phyloP scores from a whole-genome alignment of 108 stramenopile genomes.

The Cylindrotheca fusiformis region DNA sequence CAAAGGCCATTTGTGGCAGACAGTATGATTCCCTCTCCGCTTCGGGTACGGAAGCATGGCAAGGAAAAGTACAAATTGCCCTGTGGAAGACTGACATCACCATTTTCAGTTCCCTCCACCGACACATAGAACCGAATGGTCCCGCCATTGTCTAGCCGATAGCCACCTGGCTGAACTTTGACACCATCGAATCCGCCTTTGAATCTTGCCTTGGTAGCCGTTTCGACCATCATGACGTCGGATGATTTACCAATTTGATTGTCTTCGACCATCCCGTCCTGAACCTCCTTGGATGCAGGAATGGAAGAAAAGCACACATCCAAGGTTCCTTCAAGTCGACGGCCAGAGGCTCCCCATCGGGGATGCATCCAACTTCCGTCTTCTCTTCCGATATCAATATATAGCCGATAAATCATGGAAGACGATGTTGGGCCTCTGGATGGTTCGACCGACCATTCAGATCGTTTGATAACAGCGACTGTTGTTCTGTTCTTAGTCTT shows the following conservation, averaged over 20 bases:
- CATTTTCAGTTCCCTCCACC: constrained; percentile 46
- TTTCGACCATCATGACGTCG: constrained; percentile 24
- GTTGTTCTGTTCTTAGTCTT: constrained; percentile 5
- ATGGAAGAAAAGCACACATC: constrained; percentile 48
- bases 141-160: constrained; percentile 50
- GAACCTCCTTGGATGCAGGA: constrained; percentile 22
- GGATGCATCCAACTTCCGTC: constrained; percentile 84
- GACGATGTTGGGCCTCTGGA: background rate
- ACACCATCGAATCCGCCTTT: constrained; percentile 68
- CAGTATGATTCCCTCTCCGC: constrained; percentile 15
- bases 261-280: constrained; percentile 47
- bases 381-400: constrained; percentile 71
- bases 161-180: constrained; percentile 49
- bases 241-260: constrained; percentile 43
- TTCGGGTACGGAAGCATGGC: constrained; percentile 54
- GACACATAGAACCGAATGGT: constrained; percentile 58
- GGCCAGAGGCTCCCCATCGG: constrained; percentile 73
- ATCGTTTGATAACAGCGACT: background rate
- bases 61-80: constrained; percentile 71
- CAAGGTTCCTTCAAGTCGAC: constrained; percentile 57
- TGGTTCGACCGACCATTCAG: background rate
- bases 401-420: constrained; percentile 37
- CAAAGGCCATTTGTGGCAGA: constrained; percentile 70
- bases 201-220: constrained; percentile 46
- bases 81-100: constrained; percentile 64